Evolutionary conservation across 1,139 yeast species (phyloP), one percentile per base, ranked within the genome.

Genomic region (Candida anutae): DNA sequence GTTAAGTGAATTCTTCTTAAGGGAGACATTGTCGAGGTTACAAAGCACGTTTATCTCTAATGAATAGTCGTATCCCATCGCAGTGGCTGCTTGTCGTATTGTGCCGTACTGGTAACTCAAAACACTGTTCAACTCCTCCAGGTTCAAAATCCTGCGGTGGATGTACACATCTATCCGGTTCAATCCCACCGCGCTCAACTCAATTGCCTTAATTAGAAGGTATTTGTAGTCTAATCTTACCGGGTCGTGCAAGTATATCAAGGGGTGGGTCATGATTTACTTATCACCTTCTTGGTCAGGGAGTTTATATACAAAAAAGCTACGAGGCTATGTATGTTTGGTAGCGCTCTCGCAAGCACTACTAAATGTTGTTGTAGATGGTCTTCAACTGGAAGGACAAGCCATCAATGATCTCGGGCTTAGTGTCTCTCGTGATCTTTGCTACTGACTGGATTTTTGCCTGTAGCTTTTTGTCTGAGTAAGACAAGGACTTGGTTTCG

Each of bases 41-140:
- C 58, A 58, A 15, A 57, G 35, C 0, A 63, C 46, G 32, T 58
- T 52, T 24, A 61, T 56, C n/a, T 44, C 47, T 30, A 62, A 55
- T 2, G 36, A 39, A 36, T 53, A 49, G 28, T 45, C 51, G 31
- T 43, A 43, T 3, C 57, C 58, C 6, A 31, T 29, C 3, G 29
- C 25, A 3, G 39, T 30, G 13, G 55, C 48, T 3, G 40, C 18
- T 3, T 37, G 25, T 32, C 71, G 40, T 5, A 50, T 32, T 11
- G 36, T 31, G 9, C 46, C 39, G 32, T 62, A 65, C 12, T 57
- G 37, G 5, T 37, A 30, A 30, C 51, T 48, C 28, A 64, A 47
- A 3, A 53, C 36, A 2, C 21, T 19, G 36, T 57, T 58, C 25
- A 65, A 42, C 4, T 40, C 37, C 10, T 35, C 32, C 8, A 53